Percentiles rank a stretch among this genome's conserved stretches.
Conservation (phyloP, 2,329 filamentous ascomycete genomes). For the Mycocentrospora acerina region DNA sequence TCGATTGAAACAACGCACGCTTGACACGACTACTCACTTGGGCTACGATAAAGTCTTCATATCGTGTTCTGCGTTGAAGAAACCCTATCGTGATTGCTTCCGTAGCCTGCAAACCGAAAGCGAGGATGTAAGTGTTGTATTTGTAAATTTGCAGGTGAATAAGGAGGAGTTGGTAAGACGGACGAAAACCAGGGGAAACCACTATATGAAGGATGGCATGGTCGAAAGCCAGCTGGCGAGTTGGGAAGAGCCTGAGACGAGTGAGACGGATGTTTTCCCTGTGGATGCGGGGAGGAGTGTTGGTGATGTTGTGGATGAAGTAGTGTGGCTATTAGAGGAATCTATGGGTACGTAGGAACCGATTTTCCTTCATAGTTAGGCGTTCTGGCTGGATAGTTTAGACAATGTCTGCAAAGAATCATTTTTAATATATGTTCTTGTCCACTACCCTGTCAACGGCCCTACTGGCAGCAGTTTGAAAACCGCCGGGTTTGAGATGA, state of each 20-base stretch:
- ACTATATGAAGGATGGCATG: constrained; percentile 44
- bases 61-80: constrained; percentile 45
- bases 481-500: too few relatives aligned
- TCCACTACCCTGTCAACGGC: too few relatives aligned
- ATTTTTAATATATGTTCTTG: too few relatives aligned
- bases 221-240: constrained; percentile 38
- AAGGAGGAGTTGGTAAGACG: constrained; percentile 33
- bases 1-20: constrained; percentile 23
- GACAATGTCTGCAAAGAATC: too few relatives aligned
- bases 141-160: constrained; percentile 42
- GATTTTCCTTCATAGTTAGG: too few relatives aligned
- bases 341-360: too few relatives aligned
- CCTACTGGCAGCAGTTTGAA: too few relatives aligned
- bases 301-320: constrained; percentile 10
- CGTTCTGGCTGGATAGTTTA: too few relatives aligned
- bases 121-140: constrained; percentile 24
- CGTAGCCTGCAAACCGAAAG: constrained; percentile 17
- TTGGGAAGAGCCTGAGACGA: constrained; percentile 27
- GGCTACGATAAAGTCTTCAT: constrained; percentile 30
- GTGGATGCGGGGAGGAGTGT: constrained; percentile 16
- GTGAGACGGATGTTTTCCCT: constrained; percentile 43
- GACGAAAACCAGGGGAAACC: constrained; percentile 26
- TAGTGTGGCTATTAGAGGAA: constrained; percentile 32
- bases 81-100: constrained; percentile 37
- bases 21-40: constrained; percentile 9